Conservation (phyloP, 169 alveolate species). For the Neospora caninum region DNA sequence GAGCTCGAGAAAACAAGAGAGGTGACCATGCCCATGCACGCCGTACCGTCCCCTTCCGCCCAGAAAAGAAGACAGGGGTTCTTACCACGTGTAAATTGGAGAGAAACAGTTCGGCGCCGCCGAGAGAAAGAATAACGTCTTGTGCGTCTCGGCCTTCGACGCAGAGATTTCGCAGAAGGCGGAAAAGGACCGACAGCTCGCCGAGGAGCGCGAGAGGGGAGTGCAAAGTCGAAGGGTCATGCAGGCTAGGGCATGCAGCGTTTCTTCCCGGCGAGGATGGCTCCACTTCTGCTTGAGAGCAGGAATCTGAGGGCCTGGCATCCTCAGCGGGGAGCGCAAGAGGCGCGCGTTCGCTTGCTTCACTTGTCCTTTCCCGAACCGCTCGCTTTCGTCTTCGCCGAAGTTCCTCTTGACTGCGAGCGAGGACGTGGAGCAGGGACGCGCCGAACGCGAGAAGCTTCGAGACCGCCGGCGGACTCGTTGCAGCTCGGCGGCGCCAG, state of each 20-base stretch:
- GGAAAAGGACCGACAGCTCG: not conserved
- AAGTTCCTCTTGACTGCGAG: not conserved
- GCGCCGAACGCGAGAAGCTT: not conserved
- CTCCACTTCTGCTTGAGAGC: no score
- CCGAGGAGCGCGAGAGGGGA: not conserved
- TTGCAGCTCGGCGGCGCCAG: not conserved
- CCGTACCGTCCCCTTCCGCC: no score
- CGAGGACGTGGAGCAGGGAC: not conserved
- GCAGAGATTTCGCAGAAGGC: slow-evolving; percentile 11
- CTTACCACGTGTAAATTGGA: not conserved
- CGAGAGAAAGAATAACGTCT: not conserved
- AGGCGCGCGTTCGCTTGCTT: not conserved
- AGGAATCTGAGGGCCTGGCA: no score
- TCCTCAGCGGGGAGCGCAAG: no score
- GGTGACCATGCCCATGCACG: no score
- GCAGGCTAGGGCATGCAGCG: no score
- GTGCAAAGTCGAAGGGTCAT: not conserved
- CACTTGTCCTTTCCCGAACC: not conserved
- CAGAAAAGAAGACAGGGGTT: not conserved
- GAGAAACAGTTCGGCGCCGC: slow-evolving; percentile 9
- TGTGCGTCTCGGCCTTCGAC: not conserved
- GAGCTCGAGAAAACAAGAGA: no score
- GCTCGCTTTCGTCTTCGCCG: not conserved
- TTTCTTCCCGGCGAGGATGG: no score
- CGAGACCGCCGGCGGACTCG: not conserved